A percentile compares a stretch with the other conserved stretches of the same genome.
phyloP scores from a whole-genome alignment of 2,329 filamentous ascomycete species.

The Sporothrix euskadiensis region DNA sequence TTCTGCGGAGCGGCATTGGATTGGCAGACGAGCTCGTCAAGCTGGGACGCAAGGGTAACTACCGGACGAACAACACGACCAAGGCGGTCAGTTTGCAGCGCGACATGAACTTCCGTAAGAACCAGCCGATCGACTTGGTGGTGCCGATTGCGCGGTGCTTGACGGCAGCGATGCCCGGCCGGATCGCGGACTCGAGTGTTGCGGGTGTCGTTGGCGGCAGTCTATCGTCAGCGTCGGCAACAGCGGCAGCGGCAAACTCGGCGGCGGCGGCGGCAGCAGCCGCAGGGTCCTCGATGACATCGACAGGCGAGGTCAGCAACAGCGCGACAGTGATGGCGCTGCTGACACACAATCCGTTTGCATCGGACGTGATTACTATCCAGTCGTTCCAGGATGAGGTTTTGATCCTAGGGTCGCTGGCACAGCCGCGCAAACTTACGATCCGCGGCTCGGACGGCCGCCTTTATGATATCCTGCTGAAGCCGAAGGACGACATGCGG shows the following conservation, averaged over 20 bases:
- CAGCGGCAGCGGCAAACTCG: neutral
- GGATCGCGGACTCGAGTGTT: neutral
- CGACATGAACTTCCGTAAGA: slow-evolving; percentile 80
- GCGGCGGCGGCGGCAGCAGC: neutral
- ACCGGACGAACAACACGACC: slow-evolving; percentile 71
- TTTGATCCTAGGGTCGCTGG: slow-evolving; percentile 83
- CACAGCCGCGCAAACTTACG: slow-evolving; percentile 86
- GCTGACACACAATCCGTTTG: slow-evolving; percentile 81
- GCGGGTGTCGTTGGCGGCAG: neutral
- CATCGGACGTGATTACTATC: slow-evolving; percentile 82
- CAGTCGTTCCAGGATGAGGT: slow-evolving; percentile 81
- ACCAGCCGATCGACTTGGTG: slow-evolving; percentile 79
- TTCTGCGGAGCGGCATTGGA: slow-evolving; percentile 47
- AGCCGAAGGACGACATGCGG: slow-evolving; percentile 95
- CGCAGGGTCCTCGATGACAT: neutral
- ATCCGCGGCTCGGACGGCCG: slow-evolving; percentile 87
- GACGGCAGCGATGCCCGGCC: slow-evolving; percentile 71
- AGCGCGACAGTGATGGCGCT: slow-evolving; percentile 39
- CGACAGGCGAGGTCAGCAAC: slow-evolving; percentile 41
- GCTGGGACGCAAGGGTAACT: slow-evolving; percentile 66
- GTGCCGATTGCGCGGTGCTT: slow-evolving; percentile 86
- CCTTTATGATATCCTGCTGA: slow-evolving; percentile 86
- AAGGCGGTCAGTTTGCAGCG: slow-evolving; percentile 71
- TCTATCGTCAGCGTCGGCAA: neutral
- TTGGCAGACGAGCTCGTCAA: slow-evolving; percentile 54